phyloP scores from a whole-genome alignment of 192 early-diverging fungal genomes.

The Spizellomyces punctatus region DNA sequence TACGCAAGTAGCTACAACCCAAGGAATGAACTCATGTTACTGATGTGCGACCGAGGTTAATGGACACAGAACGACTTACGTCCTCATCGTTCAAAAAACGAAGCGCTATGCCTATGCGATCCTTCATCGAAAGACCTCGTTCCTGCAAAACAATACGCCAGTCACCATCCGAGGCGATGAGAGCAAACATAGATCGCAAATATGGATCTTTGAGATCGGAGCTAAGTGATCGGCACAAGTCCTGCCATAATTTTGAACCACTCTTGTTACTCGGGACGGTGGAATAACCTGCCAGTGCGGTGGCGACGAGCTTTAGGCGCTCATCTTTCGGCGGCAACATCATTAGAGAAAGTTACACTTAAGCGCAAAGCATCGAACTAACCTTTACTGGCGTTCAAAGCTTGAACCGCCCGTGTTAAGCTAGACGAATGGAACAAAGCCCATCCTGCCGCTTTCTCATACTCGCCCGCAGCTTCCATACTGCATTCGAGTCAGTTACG shows the following conservation, averaged over 20 bases:
- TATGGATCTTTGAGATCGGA: conserved; percentile 71
- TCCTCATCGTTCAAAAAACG: conserved; percentile 81
- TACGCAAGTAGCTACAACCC: conserved; percentile 58
- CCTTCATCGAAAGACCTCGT: conserved; percentile 70
- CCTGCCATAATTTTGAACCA: conserved; percentile 54
- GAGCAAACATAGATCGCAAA: conserved; percentile 84
- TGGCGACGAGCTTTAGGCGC: conserved; percentile 81
- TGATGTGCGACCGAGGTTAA: neutral
- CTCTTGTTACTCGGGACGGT: conserved; percentile 5
- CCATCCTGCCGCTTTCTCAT: conserved; percentile 84
- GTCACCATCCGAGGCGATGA: conserved; percentile 75
- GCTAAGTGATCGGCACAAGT: conserved; percentile 64
- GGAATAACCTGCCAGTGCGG: conserved; percentile 64
- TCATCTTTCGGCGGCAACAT: conserved; percentile 53
- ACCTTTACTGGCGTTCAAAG: conserved; percentile 54
- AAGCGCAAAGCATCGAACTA: conserved; percentile 18
- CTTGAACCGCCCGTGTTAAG: conserved; percentile 71
- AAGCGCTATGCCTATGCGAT: conserved; percentile 82
- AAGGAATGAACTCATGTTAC: neutral
- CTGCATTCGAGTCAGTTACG: conserved; percentile 33
- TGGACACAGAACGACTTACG: conserved; percentile 41
- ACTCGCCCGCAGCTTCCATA: conserved; percentile 69
- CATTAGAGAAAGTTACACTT: neutral
- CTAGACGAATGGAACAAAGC: conserved; percentile 82
- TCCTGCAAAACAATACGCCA: conserved; percentile 80